Evolutionary conservation across 2,329 filamentous ascomycete genomes (phyloP).

Genomic region (Nemania sp.): DNA sequence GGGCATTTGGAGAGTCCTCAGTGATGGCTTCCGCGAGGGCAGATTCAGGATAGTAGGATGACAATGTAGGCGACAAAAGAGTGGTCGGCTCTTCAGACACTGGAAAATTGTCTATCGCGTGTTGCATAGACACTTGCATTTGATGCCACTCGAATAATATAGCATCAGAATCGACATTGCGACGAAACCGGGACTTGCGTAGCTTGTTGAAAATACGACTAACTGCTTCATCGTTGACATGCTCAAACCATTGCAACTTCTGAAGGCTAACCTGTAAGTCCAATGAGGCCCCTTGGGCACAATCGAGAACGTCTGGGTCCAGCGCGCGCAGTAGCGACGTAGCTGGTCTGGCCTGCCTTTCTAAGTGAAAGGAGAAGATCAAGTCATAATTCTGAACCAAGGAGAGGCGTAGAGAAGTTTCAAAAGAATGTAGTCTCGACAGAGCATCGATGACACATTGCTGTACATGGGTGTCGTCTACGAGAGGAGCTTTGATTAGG

Average conservation of each 20-base stretch:
- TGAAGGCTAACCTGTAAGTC: not conserved
- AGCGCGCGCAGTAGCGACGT: not conserved
- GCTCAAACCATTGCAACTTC: constrained; percentile 7
- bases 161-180: not conserved
- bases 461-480: not conserved
- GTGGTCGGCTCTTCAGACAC: not conserved
- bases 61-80: not conserved
- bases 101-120: not conserved
- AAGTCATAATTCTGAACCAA: not conserved
- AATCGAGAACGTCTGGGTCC: not conserved
- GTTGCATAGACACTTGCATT: not conserved
- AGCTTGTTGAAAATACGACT: not conserved
- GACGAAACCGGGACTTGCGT: not conserved
- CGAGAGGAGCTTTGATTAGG: constrained; percentile 1
- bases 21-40: not conserved
- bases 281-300: not conserved
- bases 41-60: not conserved
- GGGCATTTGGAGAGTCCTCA: not conserved
- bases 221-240: constrained; percentile 3
- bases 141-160: not conserved
- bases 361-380: not conserved
- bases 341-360: not conserved
- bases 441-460: not conserved
- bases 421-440: not conserved
- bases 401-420: not conserved